A percentile compares a stretch with the other conserved stretches of the same genome.
These are phyloP conservation scores for Linaria vulgaris DNA, from an alignment of 257 asterid genomes.

Conservation along the genomic window DNA sequence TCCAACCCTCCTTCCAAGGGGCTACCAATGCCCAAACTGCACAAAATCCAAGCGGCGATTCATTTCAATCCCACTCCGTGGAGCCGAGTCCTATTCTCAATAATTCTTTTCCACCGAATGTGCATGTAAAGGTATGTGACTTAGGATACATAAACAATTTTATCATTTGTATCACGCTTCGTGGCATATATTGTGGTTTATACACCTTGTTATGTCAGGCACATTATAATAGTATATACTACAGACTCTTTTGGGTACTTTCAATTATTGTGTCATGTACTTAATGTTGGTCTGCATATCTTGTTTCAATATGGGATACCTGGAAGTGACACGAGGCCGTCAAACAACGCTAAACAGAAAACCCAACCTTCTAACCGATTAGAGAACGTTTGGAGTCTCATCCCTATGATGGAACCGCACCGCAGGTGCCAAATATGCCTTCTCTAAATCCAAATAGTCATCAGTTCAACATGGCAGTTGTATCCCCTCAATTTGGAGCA, in stretches of 20 bases:
- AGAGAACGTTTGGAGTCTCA: not conserved
- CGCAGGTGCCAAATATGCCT: not conserved
- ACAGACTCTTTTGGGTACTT: not conserved
- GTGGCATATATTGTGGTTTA: too few relatives aligned
- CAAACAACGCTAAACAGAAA: not conserved
- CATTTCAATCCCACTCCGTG: too few relatives aligned
- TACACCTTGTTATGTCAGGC: too few relatives aligned
- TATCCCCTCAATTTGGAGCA: not conserved
- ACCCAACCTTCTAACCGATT: not conserved
- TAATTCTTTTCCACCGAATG: not conserved
- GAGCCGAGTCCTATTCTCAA: too few relatives aligned
- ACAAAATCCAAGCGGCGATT: too few relatives aligned
- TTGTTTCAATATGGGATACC: not conserved
- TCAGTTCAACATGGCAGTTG: not conserved
- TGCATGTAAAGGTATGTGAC: not conserved
- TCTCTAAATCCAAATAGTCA: not conserved
- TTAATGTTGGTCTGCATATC: too few relatives aligned
- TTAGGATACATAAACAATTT: not conserved
- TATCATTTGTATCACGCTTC: too few relatives aligned
- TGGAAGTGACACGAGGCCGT: not conserved
- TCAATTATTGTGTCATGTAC: too few relatives aligned
- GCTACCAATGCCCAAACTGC: too few relatives aligned
- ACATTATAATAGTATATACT: too few relatives aligned
- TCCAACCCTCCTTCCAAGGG: too few relatives aligned
- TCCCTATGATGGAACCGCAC: conserved; percentile 1